A percentile compares a stretch with the other conserved stretches of the same genome.
These are phyloP conservation scores for Saturnispora besseyi DNA, from an alignment of 805 yeast species.

Conservation along the genomic window DNA sequence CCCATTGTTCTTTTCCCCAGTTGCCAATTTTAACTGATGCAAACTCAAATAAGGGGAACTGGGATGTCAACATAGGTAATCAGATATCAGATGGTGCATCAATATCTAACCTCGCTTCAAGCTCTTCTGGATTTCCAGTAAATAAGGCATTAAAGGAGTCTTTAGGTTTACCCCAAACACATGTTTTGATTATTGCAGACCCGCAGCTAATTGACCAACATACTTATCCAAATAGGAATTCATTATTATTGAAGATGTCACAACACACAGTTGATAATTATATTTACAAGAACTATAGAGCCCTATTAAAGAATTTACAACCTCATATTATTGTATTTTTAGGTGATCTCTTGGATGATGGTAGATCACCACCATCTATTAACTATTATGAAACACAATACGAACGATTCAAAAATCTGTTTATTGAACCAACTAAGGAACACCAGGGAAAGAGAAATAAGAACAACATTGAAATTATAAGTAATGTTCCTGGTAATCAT, in stretches of 20 bases:
- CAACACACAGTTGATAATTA: slow-evolving; percentile 64
- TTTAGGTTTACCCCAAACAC: slow-evolving; percentile 4
- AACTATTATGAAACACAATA: slow-evolving; percentile 58
- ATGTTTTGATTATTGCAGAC: slow-evolving; percentile 60
- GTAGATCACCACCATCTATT: slow-evolving; percentile 40
- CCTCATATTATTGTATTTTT: slow-evolving; percentile 75
- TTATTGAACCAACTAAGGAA: slow-evolving; percentile 31
- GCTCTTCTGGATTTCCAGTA: slow-evolving; percentile 4
- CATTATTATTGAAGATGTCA: slow-evolving; percentile 43
- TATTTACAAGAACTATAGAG: slow-evolving; percentile 65
- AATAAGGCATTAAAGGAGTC: not conserved
- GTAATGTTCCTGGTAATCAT: slow-evolving; percentile 75
- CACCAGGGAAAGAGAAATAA: slow-evolving; percentile 7
- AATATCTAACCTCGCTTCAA: not conserved
- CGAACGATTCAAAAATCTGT: slow-evolving; percentile 53
- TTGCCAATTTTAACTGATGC: not conserved
- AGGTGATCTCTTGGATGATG: slow-evolving; percentile 94
- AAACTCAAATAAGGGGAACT: not conserved
- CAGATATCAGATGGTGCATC: slow-evolving; percentile 4
- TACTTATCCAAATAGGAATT: slow-evolving; percentile 72
- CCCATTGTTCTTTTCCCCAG: slow-evolving; percentile 12
- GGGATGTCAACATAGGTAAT: slow-evolving; percentile 5
- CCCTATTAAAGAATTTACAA: slow-evolving; percentile 45
- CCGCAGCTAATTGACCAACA: slow-evolving; percentile 87
- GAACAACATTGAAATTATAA: slow-evolving; percentile 32